Percentiles rank a stretch among this genome's conserved stretches.
phyloP scores from a whole-genome alignment of 1,284 basidiomycete genomes.

The Coniophora puteana region DNA sequence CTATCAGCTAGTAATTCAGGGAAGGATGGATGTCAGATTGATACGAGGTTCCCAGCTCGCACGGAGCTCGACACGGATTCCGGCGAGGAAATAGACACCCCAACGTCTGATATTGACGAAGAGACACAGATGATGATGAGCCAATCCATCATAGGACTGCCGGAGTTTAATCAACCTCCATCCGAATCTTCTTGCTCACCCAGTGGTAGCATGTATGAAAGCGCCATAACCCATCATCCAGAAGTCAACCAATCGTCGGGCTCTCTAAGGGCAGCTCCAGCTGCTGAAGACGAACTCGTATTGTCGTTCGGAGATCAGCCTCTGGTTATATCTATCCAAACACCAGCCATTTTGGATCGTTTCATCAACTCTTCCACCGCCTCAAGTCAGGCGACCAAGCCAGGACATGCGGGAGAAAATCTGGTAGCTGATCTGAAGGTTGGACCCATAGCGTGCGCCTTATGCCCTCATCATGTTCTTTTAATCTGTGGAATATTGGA shows the following conservation, averaged over 20 bases:
- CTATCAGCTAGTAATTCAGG: too few species aligned
- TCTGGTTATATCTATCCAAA: conserved; percentile 51
- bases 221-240: conserved; percentile 40
- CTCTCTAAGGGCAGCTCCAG: conserved; percentile 5
- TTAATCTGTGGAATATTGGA: conserved; percentile 40
- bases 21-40: too few species aligned
- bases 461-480: conserved; percentile 52
- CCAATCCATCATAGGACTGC: conserved; percentile 64
- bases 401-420: conserved; percentile 15
- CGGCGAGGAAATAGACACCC: too few species aligned
- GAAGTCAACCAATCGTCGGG: conserved; percentile 6
- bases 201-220: conserved; percentile 67
- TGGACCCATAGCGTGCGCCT: conserved; percentile 49
- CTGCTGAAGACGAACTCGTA: conserved; percentile 38
- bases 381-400: too few species aligned
- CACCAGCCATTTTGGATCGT: conserved; percentile 17
- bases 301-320: conserved; percentile 57
- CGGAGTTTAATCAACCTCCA: conserved; percentile 36
- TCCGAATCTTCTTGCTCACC: conserved; percentile 43
- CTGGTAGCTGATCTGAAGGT: conserved; percentile 35
- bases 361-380: too few species aligned
- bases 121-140: conserved; percentile 67
- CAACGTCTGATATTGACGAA: conserved; percentile 55
- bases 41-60: too few species aligned
- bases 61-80: too few species aligned